Evolutionary conservation across 2,329 filamentous ascomycete species (phyloP).

Genomic region (Ceratocystis papillata): DNA sequence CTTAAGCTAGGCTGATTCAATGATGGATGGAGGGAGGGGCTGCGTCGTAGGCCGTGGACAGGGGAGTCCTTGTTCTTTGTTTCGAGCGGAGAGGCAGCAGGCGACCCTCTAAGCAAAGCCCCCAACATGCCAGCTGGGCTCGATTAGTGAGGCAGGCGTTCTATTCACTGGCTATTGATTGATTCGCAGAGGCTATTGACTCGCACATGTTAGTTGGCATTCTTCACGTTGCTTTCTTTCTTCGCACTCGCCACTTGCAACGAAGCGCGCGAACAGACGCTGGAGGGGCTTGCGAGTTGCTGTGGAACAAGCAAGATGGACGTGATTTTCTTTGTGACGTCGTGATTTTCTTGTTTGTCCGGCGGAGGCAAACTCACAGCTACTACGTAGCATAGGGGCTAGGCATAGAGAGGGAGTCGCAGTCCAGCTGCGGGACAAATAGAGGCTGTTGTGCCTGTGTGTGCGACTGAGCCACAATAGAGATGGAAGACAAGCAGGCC

Average conservation of each 20-base stretch:
- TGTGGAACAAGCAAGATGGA: neutral
- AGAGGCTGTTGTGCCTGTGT: neutral
- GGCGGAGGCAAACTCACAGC: neutral
- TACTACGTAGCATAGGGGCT: neutral
- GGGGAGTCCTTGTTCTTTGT: slow-evolving; percentile 6
- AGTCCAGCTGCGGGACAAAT: neutral
- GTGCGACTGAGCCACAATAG: no score
- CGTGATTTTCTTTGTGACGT: slow-evolving; percentile 8
- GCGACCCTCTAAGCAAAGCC: slow-evolving; percentile 4
- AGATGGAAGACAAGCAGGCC: no score
- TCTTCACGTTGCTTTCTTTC: neutral
- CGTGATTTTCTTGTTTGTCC: neutral
- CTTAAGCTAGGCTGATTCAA: slow-evolving; percentile 7
- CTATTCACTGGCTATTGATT: no score
- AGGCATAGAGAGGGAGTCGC: neutral
- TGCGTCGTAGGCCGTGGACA: neutral
- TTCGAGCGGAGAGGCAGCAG: neutral
- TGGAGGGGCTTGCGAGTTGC: neutral
- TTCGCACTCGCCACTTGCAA: neutral
- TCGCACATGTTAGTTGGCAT: neutral
- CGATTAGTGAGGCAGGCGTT: neutral
- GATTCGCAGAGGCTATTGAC: no score
- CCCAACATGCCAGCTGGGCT: neutral
- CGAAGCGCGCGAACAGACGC: neutral
- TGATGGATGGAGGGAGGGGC: neutral